Evolutionary conservation across 306 rosid genomes (phyloP), one percentile per base, ranked within the genome.

Genomic region (Styphnolobium japonicum): DNA sequence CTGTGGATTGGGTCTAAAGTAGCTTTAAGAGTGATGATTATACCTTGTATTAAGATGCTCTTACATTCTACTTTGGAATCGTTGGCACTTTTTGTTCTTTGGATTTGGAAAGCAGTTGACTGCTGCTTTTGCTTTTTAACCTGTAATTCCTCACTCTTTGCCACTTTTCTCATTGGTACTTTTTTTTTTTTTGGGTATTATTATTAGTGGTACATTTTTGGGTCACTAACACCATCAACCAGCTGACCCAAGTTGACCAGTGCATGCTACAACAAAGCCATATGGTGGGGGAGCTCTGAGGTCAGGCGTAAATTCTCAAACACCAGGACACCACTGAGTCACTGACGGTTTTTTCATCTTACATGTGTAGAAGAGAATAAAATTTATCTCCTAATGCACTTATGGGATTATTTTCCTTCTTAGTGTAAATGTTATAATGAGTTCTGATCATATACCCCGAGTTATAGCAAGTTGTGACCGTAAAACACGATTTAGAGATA

Each of bases 21-120:
- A 87, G 91, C 90, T 89, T 87, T 86, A 85, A 88, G 84, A 73
- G 85, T 81, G 86, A 83, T 90, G 87, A 92, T 90, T 82, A 86
- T 75, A 85, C 85, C 87, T 66, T 78, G 85, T 87, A 85, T 81
- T 80, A 84, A 82, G 85, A 89, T 88, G 87, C 88, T 80, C 86
- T 86, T 83, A 71, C 55, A 85, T 87, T 76, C 86, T 86, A 82
- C 88, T 89, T 87, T 85, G 83, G 92, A 89, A 84, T 86, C 78
- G 70, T 89, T 83, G 45, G 22, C 81, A 77, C 86, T 77, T 89
- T 89, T 81, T 77, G 78, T 78, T 84, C 67, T 68, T 74, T 77
- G 67, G 82, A 80, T 87, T 88, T 88, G 86, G 75, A 86, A 66
- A 79, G 83, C 85, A 83, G 83, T 88, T 23, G 23, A 80, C 74